Evolutionary conservation across 345 rosid genomes (phyloP).

Genomic region (Xanthoceras sorbifolium): DNA sequence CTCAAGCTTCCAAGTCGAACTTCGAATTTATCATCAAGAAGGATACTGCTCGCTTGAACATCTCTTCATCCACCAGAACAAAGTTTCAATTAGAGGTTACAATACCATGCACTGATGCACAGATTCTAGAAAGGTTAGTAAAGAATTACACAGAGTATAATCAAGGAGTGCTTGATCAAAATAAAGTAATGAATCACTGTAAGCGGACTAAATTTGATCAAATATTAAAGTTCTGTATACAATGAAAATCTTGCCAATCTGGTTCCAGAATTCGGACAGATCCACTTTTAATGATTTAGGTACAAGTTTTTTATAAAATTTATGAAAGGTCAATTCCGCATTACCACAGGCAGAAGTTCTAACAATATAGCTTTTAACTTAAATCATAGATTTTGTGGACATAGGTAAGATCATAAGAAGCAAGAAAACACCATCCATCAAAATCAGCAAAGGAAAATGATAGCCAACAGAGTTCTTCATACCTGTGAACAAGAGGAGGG

Average conservation of each 20-base stretch:
- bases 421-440: conserved; percentile 1
- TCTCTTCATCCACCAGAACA: conserved; percentile 56
- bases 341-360: not conserved
- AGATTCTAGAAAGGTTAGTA: not conserved
- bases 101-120: not conserved
- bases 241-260: not conserved
- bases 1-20: conserved; percentile 93
- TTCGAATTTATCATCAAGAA: conserved; percentile 92
- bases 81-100: conserved; percentile 7
- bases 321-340: not conserved
- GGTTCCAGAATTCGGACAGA: not conserved
- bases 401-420: not conserved
- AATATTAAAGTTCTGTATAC: not conserved
- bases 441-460: conserved; percentile 13
- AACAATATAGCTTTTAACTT: not conserved
- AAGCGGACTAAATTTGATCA: conserved; percentile 3
- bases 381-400: not conserved
- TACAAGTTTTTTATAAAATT: not conserved
- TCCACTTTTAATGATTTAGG: not conserved
- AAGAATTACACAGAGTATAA: not conserved
- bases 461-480: conserved; percentile 9
- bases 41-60: conserved; percentile 93
- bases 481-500: conserved; percentile 96
- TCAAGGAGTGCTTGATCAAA: not conserved
- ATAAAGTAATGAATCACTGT: not conserved